Conservation (phyloP, 2,329 filamentous ascomycete species). For the Alternaria sp. region DNA sequence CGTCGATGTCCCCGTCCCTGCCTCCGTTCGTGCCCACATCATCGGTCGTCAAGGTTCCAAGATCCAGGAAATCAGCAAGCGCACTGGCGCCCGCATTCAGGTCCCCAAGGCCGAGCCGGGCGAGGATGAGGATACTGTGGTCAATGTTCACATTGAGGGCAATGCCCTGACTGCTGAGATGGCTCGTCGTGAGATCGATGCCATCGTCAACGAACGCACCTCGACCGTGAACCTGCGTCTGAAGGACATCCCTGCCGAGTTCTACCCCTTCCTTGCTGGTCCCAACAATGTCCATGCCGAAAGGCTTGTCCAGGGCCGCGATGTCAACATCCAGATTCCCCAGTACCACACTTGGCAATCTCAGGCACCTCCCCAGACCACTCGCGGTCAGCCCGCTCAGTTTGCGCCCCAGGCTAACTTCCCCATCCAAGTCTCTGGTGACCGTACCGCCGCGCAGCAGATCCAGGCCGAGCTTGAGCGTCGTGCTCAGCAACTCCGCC, state of each 20-base stretch:
- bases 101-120: slow-evolving; percentile 85
- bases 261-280: slow-evolving; percentile 94
- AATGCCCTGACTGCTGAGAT: slow-evolving; percentile 87
- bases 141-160: slow-evolving; percentile 89
- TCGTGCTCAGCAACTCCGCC: slow-evolving; percentile 76
- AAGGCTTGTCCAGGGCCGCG: slow-evolving; percentile 74
- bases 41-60: slow-evolving; percentile 91
- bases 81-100: slow-evolving; percentile 88
- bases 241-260: slow-evolving; percentile 85
- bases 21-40: slow-evolving; percentile 84
- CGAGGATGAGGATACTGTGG: slow-evolving; percentile 77
- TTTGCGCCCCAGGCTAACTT: slow-evolving; percentile 77
- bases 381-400: slow-evolving; percentile 69
- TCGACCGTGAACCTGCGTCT: slow-evolving; percentile 83
- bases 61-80: slow-evolving; percentile 88
- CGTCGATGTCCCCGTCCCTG: slow-evolving; percentile 80
- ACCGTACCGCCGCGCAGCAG: slow-evolving; percentile 81
- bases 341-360: slow-evolving; percentile 77
- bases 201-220: slow-evolving; percentile 86
- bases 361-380: slow-evolving; percentile 71
- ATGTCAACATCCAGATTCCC: slow-evolving; percentile 83
- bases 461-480: slow-evolving; percentile 83
- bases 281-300: slow-evolving; percentile 73
- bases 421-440: slow-evolving; percentile 85
- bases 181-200: slow-evolving; percentile 82